Base-by-base conservation (phyloP, 2,329 filamentous ascomycete species). In the Aplosporella prunicola region DNA sequence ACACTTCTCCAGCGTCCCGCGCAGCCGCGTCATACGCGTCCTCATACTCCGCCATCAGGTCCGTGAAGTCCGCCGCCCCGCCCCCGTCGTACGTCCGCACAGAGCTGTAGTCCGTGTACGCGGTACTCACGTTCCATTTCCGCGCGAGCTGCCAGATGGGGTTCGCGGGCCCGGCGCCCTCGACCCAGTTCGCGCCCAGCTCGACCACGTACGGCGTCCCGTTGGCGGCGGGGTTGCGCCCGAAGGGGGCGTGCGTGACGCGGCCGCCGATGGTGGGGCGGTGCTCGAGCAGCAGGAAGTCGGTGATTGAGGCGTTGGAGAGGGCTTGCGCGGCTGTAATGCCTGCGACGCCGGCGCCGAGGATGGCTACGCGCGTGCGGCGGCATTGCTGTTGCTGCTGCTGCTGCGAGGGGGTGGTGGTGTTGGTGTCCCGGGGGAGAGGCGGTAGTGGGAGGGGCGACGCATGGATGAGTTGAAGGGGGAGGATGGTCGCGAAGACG, bases 161-260 rank as follows among this genome's bases (percentile, higher is more conserved):
- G 33, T 82, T 78, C 32, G 76, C 69, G 45, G 35, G 55, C 18
- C 56, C 63, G 17, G 62, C 51, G 16, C 61, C 67, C 60, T 63
- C 66, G 20, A 66, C 66, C 79, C 79, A 83, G 44, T 82, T 83
- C 5, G 79, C 78, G 2, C 79, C 79, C 0, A 79, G 58, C 51
- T 82, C 79, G 8, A 83, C 63, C 0, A 62, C 66, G 42, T 75
- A 77, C 0, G 72, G 68, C 1, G 67, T 60, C 0, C 74, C 74
- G 22, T 40, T 32, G 23, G 71, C 60, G 0, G 56, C 23, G 3
- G 51, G 35, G 16, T 66, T 59, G 11, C 62, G 57, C 4, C 77
- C 76, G 47, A 81, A 80, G 0, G 63, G 59, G 0, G 67, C 67
- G 42, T 80, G 69, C n/a, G 58, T 58, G 25, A 78, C 67, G 5